A percentile compares a stretch with the other conserved stretches of the same genome.
phyloP scores from a whole-genome alignment of 345 rosid genomes.

The Gossypium australe region DNA sequence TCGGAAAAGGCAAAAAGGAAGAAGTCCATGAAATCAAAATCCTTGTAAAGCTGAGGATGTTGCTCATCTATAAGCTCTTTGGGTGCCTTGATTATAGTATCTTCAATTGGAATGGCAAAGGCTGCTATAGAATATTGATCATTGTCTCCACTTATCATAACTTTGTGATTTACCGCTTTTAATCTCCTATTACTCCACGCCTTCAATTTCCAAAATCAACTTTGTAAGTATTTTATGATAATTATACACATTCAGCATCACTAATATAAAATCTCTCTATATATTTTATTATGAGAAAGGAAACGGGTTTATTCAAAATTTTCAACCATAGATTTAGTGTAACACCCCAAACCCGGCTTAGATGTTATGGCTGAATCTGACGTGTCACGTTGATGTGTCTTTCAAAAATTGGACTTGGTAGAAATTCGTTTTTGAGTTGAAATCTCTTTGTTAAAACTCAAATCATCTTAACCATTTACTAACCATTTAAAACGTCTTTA shows the following conservation, averaged over 20 bases:
- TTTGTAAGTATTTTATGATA: background rate
- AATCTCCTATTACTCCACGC: constrained; percentile 17
- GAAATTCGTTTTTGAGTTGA: no score
- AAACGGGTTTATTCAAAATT: no score
- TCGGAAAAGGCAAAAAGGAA: background rate
- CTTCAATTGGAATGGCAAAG: background rate
- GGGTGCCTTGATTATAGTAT: constrained; percentile 10
- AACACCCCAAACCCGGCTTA: no score
- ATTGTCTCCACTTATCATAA: constrained; percentile 9
- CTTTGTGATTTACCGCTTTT: constrained; percentile 15
- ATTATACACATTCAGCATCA: background rate
- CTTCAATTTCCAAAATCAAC: background rate
- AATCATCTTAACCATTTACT: no score
- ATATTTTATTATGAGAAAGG: no score
- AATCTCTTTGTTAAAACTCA: no score
- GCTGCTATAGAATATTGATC: constrained; percentile 9
- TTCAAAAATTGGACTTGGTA: no score
- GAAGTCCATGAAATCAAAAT: constrained; percentile 9
- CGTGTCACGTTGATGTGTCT: no score
- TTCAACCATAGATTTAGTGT: no score
- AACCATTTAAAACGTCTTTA: no score
- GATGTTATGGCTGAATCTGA: no score
- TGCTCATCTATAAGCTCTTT: constrained; percentile 1
- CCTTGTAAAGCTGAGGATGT: constrained; percentile 14
- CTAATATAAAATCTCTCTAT: background rate